Evolutionary conservation across 176 grass and related monocot genomes (phyloP).

Genomic region (Rhynchospora pubera): DNA sequence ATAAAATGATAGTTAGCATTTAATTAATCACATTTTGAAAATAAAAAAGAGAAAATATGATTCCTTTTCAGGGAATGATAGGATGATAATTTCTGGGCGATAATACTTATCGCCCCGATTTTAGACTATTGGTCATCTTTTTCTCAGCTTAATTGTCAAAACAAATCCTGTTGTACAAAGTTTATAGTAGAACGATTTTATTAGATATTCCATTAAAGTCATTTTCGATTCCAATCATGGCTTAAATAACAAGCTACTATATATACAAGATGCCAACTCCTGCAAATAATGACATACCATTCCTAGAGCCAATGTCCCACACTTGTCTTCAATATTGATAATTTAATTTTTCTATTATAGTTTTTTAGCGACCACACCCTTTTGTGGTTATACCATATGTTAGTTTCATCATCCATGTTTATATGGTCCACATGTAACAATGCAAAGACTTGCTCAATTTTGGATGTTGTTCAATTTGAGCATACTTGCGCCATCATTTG

Average conservation of each 20-base stretch:
- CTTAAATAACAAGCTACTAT: not conserved
- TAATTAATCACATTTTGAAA: no score
- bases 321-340: not conserved
- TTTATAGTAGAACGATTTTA: not conserved
- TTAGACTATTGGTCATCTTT: not conserved
- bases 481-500: not conserved
- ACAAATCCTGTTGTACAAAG: not conserved
- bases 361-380: not conserved
- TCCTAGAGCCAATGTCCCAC: not conserved
- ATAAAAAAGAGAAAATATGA: no score
- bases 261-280: not conserved
- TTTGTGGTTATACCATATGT: not conserved
- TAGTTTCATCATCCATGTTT: not conserved
- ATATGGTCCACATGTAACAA: not conserved
- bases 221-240: not conserved
- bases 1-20: no score
- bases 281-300: not conserved
- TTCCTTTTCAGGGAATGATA: no score
- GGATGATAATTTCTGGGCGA: no score
- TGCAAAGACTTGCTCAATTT: not conserved
- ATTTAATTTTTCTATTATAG: not conserved
- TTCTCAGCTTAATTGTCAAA: not conserved
- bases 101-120: not conserved
- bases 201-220: not conserved
- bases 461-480: not conserved